Percentiles rank a stretch among this genome's conserved stretches.
Evolutionary conservation across 352 stramenopile genomes (phyloP).

Genomic region (Globisporangium cylindrosporum): DNA sequence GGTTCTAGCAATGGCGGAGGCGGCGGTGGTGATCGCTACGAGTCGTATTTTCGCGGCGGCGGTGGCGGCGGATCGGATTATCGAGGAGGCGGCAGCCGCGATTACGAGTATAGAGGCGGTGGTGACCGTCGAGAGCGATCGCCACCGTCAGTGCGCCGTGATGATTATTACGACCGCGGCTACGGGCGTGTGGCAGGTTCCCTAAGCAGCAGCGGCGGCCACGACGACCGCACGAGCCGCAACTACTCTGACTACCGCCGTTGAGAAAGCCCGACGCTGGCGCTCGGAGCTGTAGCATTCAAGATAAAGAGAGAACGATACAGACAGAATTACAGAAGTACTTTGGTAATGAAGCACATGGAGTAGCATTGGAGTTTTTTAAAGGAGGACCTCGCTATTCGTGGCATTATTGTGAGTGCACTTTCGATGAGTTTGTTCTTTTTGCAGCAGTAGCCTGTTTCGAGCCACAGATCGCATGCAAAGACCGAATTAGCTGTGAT

Average conservation of each 20-base stretch:
- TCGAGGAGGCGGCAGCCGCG: constrained; percentile 13
- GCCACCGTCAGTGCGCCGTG: constrained; percentile 3
- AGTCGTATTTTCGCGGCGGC: constrained; percentile 21
- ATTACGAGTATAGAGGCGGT: constrained; percentile 21
- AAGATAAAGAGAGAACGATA: neutral
- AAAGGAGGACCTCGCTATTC: neutral
- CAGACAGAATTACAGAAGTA: neutral
- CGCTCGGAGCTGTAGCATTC: neutral
- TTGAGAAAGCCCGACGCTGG: constrained; percentile 7
- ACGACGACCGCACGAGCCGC: constrained; percentile 56
- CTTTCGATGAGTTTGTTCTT: neutral
- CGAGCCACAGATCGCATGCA: neutral
- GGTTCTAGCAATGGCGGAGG: constrained; percentile 6
- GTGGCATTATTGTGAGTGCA: neutral
- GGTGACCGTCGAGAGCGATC: constrained; percentile 18
- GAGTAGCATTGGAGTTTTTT: neutral
- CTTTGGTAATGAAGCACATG: neutral
- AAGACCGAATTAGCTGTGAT: neutral
- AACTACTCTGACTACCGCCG: constrained; percentile 48
- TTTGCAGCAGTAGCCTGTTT: neutral
- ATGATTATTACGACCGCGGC: constrained; percentile 23
- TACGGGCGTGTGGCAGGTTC: constrained; percentile 29
- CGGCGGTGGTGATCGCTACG: constrained; percentile 18
- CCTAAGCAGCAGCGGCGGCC: constrained; percentile 28
- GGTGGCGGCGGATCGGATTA: constrained; percentile 12